Base-by-base conservation (phyloP, 2,329 filamentous ascomycete species). In the Allantophomopsis cytisporea region DNA sequence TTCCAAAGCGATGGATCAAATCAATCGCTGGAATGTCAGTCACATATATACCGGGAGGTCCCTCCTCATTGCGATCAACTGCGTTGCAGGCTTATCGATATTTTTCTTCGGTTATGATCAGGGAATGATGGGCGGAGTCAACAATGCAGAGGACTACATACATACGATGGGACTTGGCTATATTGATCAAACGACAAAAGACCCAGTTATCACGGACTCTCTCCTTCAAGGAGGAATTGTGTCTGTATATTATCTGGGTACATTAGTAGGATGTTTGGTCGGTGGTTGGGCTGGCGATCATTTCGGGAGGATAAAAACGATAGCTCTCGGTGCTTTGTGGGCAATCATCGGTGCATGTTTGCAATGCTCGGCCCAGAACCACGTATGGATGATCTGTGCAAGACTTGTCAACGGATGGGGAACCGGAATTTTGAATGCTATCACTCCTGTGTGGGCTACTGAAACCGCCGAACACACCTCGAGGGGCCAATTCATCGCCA, bases 401-500 rank as follows among this genome's bases (percentile, higher is more conserved):
- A 70, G 74, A 30, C 60, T 69, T 11, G 60, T 79, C 31, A 80
- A 78, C 40, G 76, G 76, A 5, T 71, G 78, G 35, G 80, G 79
- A 3, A 83, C 77, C 2, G 80, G 80, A 17, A 73, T 83, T 38
- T 54, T 83, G 30, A 84, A 82, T 50, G 72, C 76, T 7, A 82
- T 83, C 45, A 71, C 79, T 0, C 80, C 80, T 0, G 77, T 82
- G 3, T 83, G 76, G 76, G 76, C 77, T 1, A 80, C 79, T 0
- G 80, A 83, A 55, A 80, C 74, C 1, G 73, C 76, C 1, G 71
- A 79, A 31, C 75, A 83, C 50, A 81, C 70, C 0, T 76, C 72
- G 2, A 69, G 81, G 32, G 81, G 81, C 5, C 68, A 76, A 36
- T 81, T 82, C 45, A 73, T 84, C 41, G 75, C 77, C 8, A 76